A percentile compares a stretch with the other conserved stretches of the same genome.
Conservation (phyloP, 176 grass and related monocot species). For the Carex pumila region DNA sequence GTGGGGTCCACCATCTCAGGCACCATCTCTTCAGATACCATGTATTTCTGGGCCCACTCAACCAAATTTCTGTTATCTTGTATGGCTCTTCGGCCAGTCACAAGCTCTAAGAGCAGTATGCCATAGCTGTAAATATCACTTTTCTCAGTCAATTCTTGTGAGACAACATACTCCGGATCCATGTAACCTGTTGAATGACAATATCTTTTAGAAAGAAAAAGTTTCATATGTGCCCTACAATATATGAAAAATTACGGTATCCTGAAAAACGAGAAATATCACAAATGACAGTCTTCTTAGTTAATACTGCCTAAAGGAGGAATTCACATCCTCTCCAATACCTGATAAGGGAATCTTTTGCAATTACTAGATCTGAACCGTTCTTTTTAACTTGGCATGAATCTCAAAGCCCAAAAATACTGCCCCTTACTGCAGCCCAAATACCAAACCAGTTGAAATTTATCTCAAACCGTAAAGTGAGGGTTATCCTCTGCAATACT, state of each 20-base stretch:
- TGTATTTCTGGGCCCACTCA: conserved; percentile 65
- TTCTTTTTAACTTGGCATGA: too few relatives aligned
- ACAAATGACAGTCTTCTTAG: background rate
- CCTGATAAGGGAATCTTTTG: too few relatives aligned
- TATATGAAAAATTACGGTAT: background rate
- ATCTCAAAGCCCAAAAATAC: too few relatives aligned
- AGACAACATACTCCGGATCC: conserved; percentile 96
- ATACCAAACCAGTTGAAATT: too few relatives aligned
- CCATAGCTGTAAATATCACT: conserved; percentile 98
- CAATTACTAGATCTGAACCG: too few relatives aligned
- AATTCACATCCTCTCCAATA: too few relatives aligned
- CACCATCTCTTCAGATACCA: conserved; percentile 37
- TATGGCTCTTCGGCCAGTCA: conserved; percentile 75
- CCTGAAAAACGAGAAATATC: background rate
- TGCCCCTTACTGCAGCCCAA: too few relatives aligned
- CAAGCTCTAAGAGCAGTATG: conserved; percentile 73
- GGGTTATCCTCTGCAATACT: too few relatives aligned
- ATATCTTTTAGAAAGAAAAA: background rate
- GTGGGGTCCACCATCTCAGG: conserved; percentile 54
- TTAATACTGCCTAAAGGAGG: background rate
- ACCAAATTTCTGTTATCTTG: conserved; percentile 83
- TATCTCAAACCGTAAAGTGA: too few relatives aligned
- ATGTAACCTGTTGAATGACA: conserved; percentile 62
- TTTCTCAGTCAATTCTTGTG: conserved; percentile 94
- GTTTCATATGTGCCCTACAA: background rate